Evolutionary conservation across 1,284 basidiomycete species (phyloP), one percentile per base, ranked within the genome.

Genomic region (Cryptococcus sp.): DNA sequence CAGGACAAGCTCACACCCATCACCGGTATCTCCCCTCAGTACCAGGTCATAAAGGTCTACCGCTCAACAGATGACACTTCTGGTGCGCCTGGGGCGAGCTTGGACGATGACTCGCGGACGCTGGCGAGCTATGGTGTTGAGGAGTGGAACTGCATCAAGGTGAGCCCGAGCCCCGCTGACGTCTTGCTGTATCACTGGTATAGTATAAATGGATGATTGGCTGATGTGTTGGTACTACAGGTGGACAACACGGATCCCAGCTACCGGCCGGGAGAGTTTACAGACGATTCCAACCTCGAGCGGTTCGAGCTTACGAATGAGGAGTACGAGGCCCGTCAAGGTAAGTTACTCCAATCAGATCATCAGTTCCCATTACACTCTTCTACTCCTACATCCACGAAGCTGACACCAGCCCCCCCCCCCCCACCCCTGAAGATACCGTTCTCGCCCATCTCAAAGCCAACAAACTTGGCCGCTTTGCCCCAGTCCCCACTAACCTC

Each of bases 401-500:
- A 44, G 18, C 20, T 9, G 43, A n/a, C 12, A 46, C 24, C 15
- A 6, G 7, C 16, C 45, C 21, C 24, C 4, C 33, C 8, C 21
- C 6, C 38, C 2, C 0, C 28, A 15, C 65, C n/a, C n/a, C n/a
- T n/a, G n/a, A n/a, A 91, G 95, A 97, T 71, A 89, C 90, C 13
- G 89, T 98, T 12, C 82, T 92, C 16, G 87, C 89, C 1, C 97
- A 90, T 79, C 93, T 98, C 69, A 87, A 93, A 74, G 82, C 83
- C 2, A 80, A 95, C 78, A 88, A 91, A 76, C 83, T 98, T 28
- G 95, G 95, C 1, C 85, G 93, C 12, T 98, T 96, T 73, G 90
- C 88, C 9, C 77, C 64, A 40, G 57, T 54, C 3, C 72, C 74
- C 11, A 56, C 63, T 45, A 57, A 64, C 56, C 40, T 70, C 53